Base-by-base conservation (phyloP, 2,329 filamentous ascomycete species). In the Pyrenophora graminea region DNA sequence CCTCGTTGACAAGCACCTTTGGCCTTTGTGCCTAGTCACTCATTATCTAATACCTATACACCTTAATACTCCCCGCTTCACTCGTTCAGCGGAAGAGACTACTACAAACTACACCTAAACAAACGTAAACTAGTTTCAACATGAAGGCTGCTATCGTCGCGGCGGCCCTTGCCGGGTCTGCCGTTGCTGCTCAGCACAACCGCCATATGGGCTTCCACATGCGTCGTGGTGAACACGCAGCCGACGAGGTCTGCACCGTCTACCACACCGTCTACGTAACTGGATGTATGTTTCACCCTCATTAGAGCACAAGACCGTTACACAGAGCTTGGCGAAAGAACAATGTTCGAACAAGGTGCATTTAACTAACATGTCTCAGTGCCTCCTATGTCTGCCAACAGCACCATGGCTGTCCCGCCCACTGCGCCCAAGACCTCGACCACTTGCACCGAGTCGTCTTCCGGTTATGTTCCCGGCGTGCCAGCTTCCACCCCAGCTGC, bases 121-220 rank as follows among this genome's bases (percentile, higher is more conserved):
- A 59, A 53, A 53, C 51, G 65, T 63, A 62, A 70, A 70, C 64
- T 65, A 72, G 63, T 64, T 37, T 71, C 78, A 88, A 70, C 36
- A 94, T 94, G 90, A 94, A 89, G 87, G 85, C 81, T 69, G 80
- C 81, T 69, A 73, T 88, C 69, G 75, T 89, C 64, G 82, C 84
- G 66, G 83, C 86, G 74, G 79, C 78, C 40, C 71, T 80, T 58
- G 77, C 77, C 63, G 77, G 78, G 48, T 74, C 80, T 77, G 75
- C 77, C 78, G 74, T 79, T 77, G 75, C 80, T 78, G 73, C 78
- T 55, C 77, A 86, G 66, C 85, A 90, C 77, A 81, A 86, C 61
- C 85, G 85, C 66, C 85, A 88, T 75, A 75, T 75, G 53, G 77
- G 79, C 43, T 80, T 86, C 70, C 83, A 86, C 69, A 70, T 69